phyloP scores from a whole-genome alignment of 1,284 basidiomycete genomes.

The Trichosporon sp. region DNA sequence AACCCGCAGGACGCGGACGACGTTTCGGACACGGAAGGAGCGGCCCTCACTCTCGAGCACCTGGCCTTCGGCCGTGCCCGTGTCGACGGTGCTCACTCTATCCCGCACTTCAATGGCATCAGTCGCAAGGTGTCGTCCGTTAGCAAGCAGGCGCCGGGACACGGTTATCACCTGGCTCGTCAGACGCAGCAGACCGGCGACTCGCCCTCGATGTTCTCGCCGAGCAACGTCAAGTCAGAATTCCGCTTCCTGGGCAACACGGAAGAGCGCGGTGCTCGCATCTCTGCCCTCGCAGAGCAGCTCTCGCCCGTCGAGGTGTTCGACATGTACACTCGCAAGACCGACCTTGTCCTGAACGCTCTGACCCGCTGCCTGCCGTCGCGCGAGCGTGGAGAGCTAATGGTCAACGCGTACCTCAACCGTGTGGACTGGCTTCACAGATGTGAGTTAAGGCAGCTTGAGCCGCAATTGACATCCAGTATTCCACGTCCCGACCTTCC shows the following conservation, averaged over 20 bases:
- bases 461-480: slow-evolving; percentile 31
- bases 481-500: slow-evolving; percentile 52
- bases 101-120: slow-evolving; percentile 44
- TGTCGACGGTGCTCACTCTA: slow-evolving; percentile 45
- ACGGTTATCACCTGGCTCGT: slow-evolving; percentile 48
- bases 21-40: slow-evolving; percentile 56
- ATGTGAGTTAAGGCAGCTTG: slow-evolving; percentile 41
- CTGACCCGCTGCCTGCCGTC: slow-evolving; percentile 52
- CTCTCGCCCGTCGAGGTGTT: slow-evolving; percentile 53
- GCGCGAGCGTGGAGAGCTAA: slow-evolving; percentile 50
- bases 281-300: slow-evolving; percentile 47
- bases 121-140: slow-evolving; percentile 38
- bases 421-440: slow-evolving; percentile 58
- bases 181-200: slow-evolving; percentile 2
- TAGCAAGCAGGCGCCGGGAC: slow-evolving; percentile 41
- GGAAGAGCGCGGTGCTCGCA: slow-evolving; percentile 42
- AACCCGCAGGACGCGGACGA: slow-evolving; percentile 31
- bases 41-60: slow-evolving; percentile 56
- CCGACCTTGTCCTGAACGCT: slow-evolving; percentile 52
- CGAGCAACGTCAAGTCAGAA: not conserved
- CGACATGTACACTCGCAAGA: slow-evolving; percentile 51
- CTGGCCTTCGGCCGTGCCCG: slow-evolving; percentile 55
- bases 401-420: slow-evolving; percentile 53
- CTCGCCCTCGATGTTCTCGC: slow-evolving; percentile 16
- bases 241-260: slow-evolving; percentile 17